Conservation (phyloP, 495 filamentous ascomycete genomes). For the Podospora pseudocomata region DNA sequence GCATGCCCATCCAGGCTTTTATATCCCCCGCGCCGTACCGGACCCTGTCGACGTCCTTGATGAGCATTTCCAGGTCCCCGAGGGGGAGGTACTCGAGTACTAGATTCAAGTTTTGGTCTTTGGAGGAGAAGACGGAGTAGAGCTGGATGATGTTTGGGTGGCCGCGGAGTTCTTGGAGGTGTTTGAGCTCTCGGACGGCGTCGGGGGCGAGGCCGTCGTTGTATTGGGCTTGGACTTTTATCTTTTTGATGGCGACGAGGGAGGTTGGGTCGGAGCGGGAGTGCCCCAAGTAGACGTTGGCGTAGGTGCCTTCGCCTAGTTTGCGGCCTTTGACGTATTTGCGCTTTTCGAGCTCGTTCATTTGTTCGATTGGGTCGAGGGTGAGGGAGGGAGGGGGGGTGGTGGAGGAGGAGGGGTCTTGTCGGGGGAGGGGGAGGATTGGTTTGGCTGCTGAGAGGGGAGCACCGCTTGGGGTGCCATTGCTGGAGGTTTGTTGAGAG, state of each 20-base stretch:
- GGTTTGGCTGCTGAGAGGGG: constrained; percentile 16
- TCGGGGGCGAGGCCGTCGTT: constrained; percentile 86
- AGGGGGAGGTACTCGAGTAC: constrained; percentile 89
- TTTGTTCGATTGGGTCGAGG: constrained; percentile 71
- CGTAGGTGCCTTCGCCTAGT: constrained; percentile 95
- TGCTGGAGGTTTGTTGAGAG: not conserved
- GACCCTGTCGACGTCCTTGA: constrained; percentile 71
- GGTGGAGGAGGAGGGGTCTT: constrained; percentile 21
- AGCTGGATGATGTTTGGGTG: constrained; percentile 86
- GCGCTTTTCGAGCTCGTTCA: constrained; percentile 80
- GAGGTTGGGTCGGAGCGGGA: constrained; percentile 61
- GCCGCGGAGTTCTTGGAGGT: constrained; percentile 49
- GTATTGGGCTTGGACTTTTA: constrained; percentile 84
- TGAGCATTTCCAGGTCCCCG: constrained; percentile 90
- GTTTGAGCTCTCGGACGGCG: constrained; percentile 90
- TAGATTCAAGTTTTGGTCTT: constrained; percentile 85
- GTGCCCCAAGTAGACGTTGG: constrained; percentile 87
- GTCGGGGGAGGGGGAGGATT: constrained; percentile 22
- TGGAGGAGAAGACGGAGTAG: constrained; percentile 85
- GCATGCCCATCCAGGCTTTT: constrained; percentile 98
- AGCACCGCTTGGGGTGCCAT: constrained; percentile 9
- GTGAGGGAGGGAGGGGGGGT: constrained; percentile 22
- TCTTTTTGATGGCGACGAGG: constrained; percentile 94
- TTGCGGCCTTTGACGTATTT: constrained; percentile 91
- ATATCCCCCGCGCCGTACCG: constrained; percentile 71